Evolutionary conservation across 1,284 basidiomycete genomes (phyloP), one percentile per base, ranked within the genome.

Genomic region (Marasmius tenuissimus): DNA sequence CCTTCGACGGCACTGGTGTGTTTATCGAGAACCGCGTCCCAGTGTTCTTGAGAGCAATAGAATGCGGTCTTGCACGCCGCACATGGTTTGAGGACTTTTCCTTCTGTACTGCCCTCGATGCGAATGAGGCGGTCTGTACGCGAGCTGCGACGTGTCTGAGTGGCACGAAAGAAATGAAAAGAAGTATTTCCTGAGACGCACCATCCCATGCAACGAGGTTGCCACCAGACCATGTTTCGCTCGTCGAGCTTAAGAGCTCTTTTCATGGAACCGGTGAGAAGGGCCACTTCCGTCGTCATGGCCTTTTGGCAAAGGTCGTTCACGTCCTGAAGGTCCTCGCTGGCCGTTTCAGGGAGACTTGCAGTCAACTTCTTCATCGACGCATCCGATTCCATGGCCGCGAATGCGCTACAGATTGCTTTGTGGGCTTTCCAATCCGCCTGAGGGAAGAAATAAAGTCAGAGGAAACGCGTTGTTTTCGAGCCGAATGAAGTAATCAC

Each of bases 201-300:
- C 75, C 75, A 77, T 9, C 68, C 72, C 51, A 75, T 69, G 58
- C 77, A 78, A 12, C 71, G 69, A 0, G 76, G 75, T 59, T 77
- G 72, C 68, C 68, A 76, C 33, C 65, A 69, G 1, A 76, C 53
- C 8, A 77, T 42, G 55, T 75, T 75, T 4, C 65, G 66, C 58
- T 77, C 75, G 9, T 62, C 33, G 20, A 67, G 51, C 10, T 59
- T 67, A 9, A 69, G 60, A 0, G 61, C 48, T 22, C 73, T 62
- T 12, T 65, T 63, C 22, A 73, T 40, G 16, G 59, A 38, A 0
- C 16, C 10, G 45, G 60, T 50, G 9, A 71, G 27, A 12, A 58
- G 58, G 2, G 20, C 22, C 34, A 63, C 39, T 34, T 70, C 63
- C 6, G 60, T 64, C 4, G 52, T 40, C 3, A 63, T 53, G n/a